Base-by-base conservation (phyloP, 805 yeast species). In the Kregervanrija fluxuum region DNA sequence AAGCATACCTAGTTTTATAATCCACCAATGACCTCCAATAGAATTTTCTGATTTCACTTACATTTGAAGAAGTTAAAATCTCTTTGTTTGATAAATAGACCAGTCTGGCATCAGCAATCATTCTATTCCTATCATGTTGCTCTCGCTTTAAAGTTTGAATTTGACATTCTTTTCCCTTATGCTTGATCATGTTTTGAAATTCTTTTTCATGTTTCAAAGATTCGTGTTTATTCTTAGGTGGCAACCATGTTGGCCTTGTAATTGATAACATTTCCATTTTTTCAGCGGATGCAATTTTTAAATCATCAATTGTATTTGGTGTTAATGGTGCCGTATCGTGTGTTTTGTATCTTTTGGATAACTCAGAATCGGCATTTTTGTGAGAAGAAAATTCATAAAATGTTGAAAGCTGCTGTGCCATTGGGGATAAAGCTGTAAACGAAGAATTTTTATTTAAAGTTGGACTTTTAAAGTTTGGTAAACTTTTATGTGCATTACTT, bases 161-260 rank as follows among this genome's bases (percentile, higher is more conserved):
- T 38, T 62, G 56, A 13, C 65, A 47, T 28, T 54, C 50, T 37
- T 54, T 52, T 1, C 69, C 68, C 4, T 67, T 60, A 16, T 54
- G 48, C 14, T 65, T 62, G 14, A 68, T 59, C 45, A 68, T 52
- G 16, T 56, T 54, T 34, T 70, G 64, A 44, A 81, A 71, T 54
- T 81, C 80, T 40, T 64, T 67, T 52, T 79, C 80, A 54, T 82
- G 90, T 45, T 68, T 68, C 32, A 65, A 57, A 36, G 71, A 71
- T 54, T 82, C 90, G 11, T 55, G 58, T 3, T 64, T 55, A 35
- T 69, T 66, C 57, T 82, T 82, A 5, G 88, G 88, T 5, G 90
- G 90, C 38, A 81, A 59, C 75, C 86, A 79, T 41, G 79, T 73
- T 3, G 90, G 90, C 52, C 90, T 69, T 1, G 87, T 74, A 37